phyloP scores from a whole-genome alignment of 2,329 filamentous ascomycete genomes.

The Sarocladiaceae sp. region DNA sequence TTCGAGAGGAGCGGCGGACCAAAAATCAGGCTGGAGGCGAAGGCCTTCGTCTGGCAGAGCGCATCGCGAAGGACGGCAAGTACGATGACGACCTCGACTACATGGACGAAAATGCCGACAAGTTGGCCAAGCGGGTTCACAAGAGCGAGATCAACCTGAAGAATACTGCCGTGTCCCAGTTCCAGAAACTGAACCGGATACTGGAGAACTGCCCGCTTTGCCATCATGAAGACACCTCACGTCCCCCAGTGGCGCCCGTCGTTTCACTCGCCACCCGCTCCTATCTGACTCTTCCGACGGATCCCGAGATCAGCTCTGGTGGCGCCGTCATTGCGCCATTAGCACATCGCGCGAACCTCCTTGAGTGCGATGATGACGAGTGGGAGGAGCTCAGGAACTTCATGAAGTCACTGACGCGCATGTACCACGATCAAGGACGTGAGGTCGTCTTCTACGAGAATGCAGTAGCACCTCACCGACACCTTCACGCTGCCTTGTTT shows the following conservation, averaged over 20 bases:
- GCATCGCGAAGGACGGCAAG: conserved; percentile 87
- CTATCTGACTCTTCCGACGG: conserved; percentile 82
- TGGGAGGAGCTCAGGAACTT: conserved; percentile 99
- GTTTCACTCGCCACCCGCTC: conserved; percentile 80
- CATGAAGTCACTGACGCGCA: conserved; percentile 90
- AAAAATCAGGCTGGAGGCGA: conserved; percentile 73
- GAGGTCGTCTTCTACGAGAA: conserved; percentile 98
- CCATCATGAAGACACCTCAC: conserved; percentile 74
- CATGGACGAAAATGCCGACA: conserved; percentile 92
- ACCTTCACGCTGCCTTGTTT: conserved; percentile 77
- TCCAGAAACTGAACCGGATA: conserved; percentile 80
- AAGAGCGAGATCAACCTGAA: conserved; percentile 84
- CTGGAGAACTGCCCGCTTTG: conserved; percentile 87
- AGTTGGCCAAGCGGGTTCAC: conserved; percentile 79
- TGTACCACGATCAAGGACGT: conserved; percentile 90
- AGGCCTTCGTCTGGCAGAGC: conserved; percentile 75
- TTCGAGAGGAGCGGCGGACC: conserved; percentile 85
- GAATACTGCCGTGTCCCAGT: conserved; percentile 79
- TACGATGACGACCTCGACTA: conserved; percentile 94
- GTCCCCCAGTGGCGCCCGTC: conserved; percentile 74
- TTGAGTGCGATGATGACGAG: conserved; percentile 98
- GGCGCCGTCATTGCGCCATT: conserved; percentile 86
- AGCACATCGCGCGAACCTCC: conserved; percentile 77
- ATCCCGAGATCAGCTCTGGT: conserved; percentile 78
- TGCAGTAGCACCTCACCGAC: conserved; percentile 71